Evolutionary conservation across 257 asterid genomes (phyloP), one percentile per base, ranked within the genome.

Genomic region (Solanum ahanhuiri): DNA sequence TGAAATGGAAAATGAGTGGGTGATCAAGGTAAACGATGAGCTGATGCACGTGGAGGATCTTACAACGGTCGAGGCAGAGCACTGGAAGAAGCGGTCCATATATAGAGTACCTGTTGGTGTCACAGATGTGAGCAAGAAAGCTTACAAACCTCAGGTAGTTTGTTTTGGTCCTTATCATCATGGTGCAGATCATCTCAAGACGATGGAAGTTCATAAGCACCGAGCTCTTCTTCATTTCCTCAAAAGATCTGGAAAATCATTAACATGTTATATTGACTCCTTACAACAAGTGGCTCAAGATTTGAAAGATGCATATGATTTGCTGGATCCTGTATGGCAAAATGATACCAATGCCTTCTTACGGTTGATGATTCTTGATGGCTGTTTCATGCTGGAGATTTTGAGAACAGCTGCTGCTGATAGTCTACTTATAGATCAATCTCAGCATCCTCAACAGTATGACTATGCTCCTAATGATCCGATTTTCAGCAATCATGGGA

Each of bases 131-230:
- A 88, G 88, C 87, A 23, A 48, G 34, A 20, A 23, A 4, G 92
- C 90, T 12, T 92, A 92, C 90, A 82, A 45, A 57, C 96, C 96
- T 8, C 92, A 83, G 45, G 85, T 71, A 8, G 90, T 91, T 66
- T 93, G 95, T 2, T 76, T 93, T 2, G 95, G 96, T 3, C 95
- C 96, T 34, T 93, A 93, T 54, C 95, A 92, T 66, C 70, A 87
- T 51, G 87, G 85, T 11, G 6, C 57, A 3, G 37, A 11, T 4
- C 25, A 71, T 83, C 57, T 91, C 82, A 73, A 12, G 71, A 85
- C 88, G 5, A 91, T 93, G 96, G 96, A 93, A 83, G 87, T 60
- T 51, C 94, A 93, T 89, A 93, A 93, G 87, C 89, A 60, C 25
- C 89, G 94, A 20, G 96, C 92, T 33, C 88, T 93, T 33, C 86